Conservation (phyloP, 1,284 basidiomycete species). For the Ceratobasidium theobromae region DNA sequence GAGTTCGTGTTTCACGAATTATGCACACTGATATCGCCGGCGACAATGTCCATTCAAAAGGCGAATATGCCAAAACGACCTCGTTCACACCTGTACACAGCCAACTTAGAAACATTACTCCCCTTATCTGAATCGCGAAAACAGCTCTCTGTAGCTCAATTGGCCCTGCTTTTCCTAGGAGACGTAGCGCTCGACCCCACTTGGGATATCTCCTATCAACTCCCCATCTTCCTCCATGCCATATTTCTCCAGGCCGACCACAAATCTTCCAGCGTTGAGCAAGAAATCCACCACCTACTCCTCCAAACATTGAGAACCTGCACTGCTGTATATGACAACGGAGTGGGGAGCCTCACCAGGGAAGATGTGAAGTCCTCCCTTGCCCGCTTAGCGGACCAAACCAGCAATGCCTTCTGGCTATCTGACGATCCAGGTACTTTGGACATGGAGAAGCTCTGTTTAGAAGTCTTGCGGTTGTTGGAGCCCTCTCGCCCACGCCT, state of each 20-base stretch:
- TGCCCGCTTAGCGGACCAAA: slow-evolving; percentile 7
- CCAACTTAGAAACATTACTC: slow-evolving; percentile 32
- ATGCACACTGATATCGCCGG: slow-evolving; percentile 76
- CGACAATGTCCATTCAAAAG: slow-evolving; percentile 30
- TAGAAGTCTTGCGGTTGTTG: slow-evolving; percentile 67
- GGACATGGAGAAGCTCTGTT: slow-evolving; percentile 71
- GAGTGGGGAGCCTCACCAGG: slow-evolving; percentile 39
- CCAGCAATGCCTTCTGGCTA: slow-evolving; percentile 46
- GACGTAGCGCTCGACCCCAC: slow-evolving; percentile 79
- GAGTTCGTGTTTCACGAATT: slow-evolving; percentile 79
- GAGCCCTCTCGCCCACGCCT: slow-evolving; percentile 68
- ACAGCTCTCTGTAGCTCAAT: slow-evolving; percentile 74
- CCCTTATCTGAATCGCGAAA: slow-evolving; percentile 27
- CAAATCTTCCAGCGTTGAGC: slow-evolving; percentile 65
- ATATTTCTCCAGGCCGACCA: slow-evolving; percentile 86
- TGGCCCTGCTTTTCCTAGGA: slow-evolving; percentile 83
- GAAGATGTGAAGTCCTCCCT: slow-evolving; percentile 50
- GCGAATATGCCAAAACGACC: slow-evolving; percentile 41
- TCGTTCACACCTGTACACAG: slow-evolving; percentile 41
- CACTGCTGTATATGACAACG: slow-evolving; percentile 65
- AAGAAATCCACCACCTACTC: slow-evolving; percentile 70
- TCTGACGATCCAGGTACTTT: slow-evolving; percentile 41
- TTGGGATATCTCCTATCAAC: slow-evolving; percentile 69
- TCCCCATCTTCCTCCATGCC: slow-evolving; percentile 78
- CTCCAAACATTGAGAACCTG: slow-evolving; percentile 81